phyloP scores from a whole-genome alignment of 75 land plant species.

The Cunninghamia lanceolata region DNA sequence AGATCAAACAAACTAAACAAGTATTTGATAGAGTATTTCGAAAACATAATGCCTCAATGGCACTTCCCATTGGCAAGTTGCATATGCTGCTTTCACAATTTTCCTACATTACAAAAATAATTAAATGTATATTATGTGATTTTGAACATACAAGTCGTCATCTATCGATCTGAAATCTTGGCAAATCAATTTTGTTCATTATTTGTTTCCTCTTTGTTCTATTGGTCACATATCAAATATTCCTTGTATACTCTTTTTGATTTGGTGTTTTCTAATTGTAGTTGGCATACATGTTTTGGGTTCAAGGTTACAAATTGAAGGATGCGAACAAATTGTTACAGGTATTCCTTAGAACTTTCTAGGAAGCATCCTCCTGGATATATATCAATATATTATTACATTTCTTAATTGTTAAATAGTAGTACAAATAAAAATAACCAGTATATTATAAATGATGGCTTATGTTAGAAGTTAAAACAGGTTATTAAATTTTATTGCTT shows the following conservation, averaged over 20 bases:
- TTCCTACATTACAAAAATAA: neutral
- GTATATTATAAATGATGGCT: neutral
- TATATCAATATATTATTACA: no score
- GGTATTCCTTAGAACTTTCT: constrained; percentile 37
- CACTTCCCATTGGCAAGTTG: neutral
- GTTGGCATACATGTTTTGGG: constrained; percentile 96
- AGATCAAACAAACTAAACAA: neutral
- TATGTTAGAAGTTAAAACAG: neutral
- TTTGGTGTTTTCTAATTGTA: constrained; percentile 18
- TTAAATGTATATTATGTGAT: neutral
- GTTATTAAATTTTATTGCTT: neutral
- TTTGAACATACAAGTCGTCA: neutral
- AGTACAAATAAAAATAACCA: neutral
- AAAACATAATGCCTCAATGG: neutral
- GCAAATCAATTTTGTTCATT: neutral
- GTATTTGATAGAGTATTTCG: neutral
- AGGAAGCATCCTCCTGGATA: neutral
- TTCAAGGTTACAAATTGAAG: constrained; percentile 68
- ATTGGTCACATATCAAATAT: neutral
- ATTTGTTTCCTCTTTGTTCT: neutral
- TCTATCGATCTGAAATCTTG: neutral
- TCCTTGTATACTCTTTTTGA: neutral
- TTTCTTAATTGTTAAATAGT: neutral
- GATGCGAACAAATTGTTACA: constrained; percentile 65
- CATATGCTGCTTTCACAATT: neutral